These are phyloP conservation scores for Acmispon strigosus DNA, from an alignment of 306 rosid species.

Conservation along the genomic window DNA sequence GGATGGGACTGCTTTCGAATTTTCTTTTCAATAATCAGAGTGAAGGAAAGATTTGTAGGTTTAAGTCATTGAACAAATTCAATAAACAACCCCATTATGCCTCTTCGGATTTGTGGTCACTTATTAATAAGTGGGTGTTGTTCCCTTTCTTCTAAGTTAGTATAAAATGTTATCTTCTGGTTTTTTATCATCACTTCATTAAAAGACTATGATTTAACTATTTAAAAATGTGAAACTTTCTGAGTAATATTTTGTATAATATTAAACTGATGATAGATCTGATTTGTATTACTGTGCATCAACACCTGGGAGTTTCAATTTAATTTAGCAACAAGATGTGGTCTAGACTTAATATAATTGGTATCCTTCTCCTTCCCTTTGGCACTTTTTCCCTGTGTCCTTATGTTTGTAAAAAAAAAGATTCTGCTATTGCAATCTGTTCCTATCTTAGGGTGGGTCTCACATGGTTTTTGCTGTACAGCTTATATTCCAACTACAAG, in stretches of 20 bases:
- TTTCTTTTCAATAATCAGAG: background rate
- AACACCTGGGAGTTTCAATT: background rate
- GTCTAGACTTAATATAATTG: background rate
- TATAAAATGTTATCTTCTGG: background rate
- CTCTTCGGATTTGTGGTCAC: background rate
- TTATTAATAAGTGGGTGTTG: background rate
- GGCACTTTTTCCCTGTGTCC: slow-evolving; percentile 15
- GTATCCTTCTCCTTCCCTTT: slow-evolving; percentile 2
- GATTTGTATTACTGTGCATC: background rate
- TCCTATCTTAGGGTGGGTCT: slow-evolving; percentile 22
- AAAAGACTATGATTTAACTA: background rate
- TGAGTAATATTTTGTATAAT: background rate
- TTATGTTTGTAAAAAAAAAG: background rate
- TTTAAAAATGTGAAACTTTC: background rate
- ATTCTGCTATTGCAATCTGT: slow-evolving; percentile 19
- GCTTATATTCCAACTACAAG: slow-evolving; percentile 26
- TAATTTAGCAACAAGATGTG: background rate
- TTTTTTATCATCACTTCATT: background rate
- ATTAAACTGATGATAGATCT: too few species aligned
- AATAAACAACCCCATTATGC: background rate
- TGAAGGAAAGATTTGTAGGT: background rate
- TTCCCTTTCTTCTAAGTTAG: background rate
- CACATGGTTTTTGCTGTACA: slow-evolving; percentile 27
- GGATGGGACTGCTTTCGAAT: background rate
- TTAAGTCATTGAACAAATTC: background rate